These are phyloP conservation scores for Lumnitzera littorea DNA, from an alignment of 345 rosid species.

Conservation along the genomic window DNA sequence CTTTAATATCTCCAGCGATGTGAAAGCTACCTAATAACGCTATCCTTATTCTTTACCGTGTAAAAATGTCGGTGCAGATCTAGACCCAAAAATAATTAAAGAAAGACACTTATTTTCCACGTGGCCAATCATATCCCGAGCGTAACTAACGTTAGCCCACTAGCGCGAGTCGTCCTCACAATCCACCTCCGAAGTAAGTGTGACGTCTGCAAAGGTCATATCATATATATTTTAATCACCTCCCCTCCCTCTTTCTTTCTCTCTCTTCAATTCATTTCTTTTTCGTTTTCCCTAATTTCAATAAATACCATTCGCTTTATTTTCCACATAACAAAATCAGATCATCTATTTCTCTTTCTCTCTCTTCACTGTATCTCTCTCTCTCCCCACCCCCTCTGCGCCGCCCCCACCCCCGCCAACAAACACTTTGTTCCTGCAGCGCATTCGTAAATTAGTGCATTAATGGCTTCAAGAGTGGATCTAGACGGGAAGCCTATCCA, in stretches of 20 bases:
- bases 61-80: no score
- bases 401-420: neutral
- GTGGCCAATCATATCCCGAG: no score
- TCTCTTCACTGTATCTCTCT: neutral
- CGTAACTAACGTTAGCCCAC: no score
- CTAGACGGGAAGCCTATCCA: constrained; percentile 78
- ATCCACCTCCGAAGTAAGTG: neutral
- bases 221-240: no score
- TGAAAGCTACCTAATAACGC: no score
- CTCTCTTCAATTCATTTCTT: no score
- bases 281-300: neutral
- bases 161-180: neutral
- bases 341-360: neutral
- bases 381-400: neutral
- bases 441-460: constrained; percentile 12
- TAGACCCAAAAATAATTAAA: no score
- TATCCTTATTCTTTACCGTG: no score
- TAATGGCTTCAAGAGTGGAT: constrained; percentile 43
- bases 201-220: neutral
- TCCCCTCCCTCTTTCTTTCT: neutral
- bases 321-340: no score
- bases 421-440: neutral
- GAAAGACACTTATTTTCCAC: no score
- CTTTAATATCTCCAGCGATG: no score
- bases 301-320: neutral